Evolutionary conservation across 352 stramenopile species (phyloP).

Genomic region (Thalassiosira mediterranea): DNA sequence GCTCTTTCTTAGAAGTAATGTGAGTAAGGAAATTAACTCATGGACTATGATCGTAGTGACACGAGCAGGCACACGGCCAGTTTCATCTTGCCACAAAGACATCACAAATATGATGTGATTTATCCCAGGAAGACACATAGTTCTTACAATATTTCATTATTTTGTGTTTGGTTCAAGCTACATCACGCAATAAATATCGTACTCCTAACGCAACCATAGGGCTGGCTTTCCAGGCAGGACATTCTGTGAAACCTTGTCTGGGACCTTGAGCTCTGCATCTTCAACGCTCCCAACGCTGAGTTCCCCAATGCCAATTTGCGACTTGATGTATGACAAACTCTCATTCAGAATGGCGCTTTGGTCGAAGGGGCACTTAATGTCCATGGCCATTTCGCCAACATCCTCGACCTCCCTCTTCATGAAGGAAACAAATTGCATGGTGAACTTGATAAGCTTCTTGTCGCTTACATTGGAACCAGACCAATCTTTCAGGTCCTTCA

Average conservation of each 20-base stretch:
- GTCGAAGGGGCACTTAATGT: conserved; percentile 94
- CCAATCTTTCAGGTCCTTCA: conserved; percentile 82
- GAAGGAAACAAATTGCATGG: conserved; percentile 97
- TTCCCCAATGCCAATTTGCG: conserved; percentile 88
- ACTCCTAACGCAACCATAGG: conserved; percentile 74
- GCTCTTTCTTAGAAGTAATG: too few species aligned
- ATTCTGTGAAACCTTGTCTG: conserved; percentile 64
- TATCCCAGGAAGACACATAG: too few species aligned
- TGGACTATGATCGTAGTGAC: too few species aligned
- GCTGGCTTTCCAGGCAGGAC: conserved; percentile 73
- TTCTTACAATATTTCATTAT: too few species aligned
- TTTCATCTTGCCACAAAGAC: too few species aligned
- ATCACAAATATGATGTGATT: too few species aligned
- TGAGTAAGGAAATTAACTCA: too few species aligned
- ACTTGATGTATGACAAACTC: conserved; percentile 90
- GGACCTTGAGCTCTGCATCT: conserved; percentile 52
- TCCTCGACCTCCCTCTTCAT: conserved; percentile 92
- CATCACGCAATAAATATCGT: too few species aligned
- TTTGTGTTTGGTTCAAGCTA: too few species aligned
- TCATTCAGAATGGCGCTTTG: conserved; percentile 91
- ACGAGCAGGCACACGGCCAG: too few species aligned
- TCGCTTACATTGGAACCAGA: conserved; percentile 69
- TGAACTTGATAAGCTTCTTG: conserved; percentile 92
- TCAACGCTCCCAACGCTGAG: conserved; percentile 74
- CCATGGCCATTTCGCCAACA: conserved; percentile 91